These are phyloP conservation scores for Phylloporus rhodoxanthus DNA, from an alignment of 768 basidiomycete genomes.

Conservation along the genomic window DNA sequence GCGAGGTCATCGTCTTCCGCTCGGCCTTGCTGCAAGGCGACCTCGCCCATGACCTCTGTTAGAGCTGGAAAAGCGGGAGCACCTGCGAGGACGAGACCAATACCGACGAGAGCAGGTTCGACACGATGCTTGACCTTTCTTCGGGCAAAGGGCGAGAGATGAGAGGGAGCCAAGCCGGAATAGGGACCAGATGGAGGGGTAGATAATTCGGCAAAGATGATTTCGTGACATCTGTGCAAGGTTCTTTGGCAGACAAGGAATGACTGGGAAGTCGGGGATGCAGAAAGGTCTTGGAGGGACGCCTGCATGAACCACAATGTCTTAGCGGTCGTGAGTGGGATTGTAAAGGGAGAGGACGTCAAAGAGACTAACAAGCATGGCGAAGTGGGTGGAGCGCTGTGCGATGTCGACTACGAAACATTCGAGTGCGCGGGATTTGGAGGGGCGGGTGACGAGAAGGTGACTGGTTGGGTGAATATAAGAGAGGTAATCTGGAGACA, in stretches of 20 bases:
- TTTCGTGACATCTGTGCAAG: conserved; percentile 87
- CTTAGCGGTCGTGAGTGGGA: conserved; percentile 35
- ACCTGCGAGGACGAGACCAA: conserved; percentile 76
- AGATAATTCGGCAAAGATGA: conserved; percentile 88
- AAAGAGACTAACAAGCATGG: conserved; percentile 75
- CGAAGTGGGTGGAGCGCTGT: conserved; percentile 89
- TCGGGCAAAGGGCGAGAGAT: conserved; percentile 43
- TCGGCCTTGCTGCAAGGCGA: conserved; percentile 87
- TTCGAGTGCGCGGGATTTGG: conserved; percentile 88
- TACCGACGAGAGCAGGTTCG: conserved; percentile 75
- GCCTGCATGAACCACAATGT: conserved; percentile 99
- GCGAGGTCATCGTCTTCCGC: conserved; percentile 54
- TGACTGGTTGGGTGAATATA: conserved; percentile 51
- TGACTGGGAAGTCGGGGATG: conserved; percentile 53
- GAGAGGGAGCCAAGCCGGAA: conserved; percentile 46
- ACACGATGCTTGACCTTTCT: conserved; percentile 68
- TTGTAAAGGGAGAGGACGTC: conserved; percentile 13
- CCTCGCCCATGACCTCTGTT: conserved; percentile 67
- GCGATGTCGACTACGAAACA: conserved; percentile 87
- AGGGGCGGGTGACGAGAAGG: conserved; percentile 87
- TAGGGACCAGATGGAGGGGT: conserved; percentile 64
- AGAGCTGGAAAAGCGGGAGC: conserved; percentile 70
- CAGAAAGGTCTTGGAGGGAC: conserved; percentile 70
- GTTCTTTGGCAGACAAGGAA: conserved; percentile 91
- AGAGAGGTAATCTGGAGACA: not conserved